These are phyloP conservation scores for Berberis vulgaris DNA, from an alignment of 164 flowering plant species.

Conservation along the genomic window DNA sequence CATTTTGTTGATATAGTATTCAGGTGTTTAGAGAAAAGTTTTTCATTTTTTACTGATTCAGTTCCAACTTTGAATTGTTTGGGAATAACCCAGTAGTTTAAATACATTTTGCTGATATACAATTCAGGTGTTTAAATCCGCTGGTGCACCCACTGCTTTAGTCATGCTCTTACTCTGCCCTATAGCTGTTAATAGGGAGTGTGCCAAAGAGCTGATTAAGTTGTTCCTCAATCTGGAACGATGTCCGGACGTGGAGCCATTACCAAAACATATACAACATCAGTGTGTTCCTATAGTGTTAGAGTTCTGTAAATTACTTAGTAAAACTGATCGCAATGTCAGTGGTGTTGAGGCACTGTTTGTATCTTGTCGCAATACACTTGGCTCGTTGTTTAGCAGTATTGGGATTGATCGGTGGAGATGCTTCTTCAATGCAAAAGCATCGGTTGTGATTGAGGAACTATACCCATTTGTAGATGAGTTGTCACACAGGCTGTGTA, in stretches of 20 bases:
- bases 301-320: constrained; percentile 63
- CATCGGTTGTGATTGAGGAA: constrained; percentile 27
- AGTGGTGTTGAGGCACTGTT: neutral
- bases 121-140: constrained; percentile 41
- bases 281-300: constrained; percentile 45
- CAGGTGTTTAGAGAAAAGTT: too few relatives aligned
- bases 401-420: constrained; percentile 15
- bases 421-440: constrained; percentile 12
- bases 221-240: constrained; percentile 17
- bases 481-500: constrained; percentile 33
- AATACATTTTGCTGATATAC: too few relatives aligned
- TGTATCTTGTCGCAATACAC: constrained; percentile 31
- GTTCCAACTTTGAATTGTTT: constrained; percentile 26
- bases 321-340: neutral
- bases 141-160: constrained; percentile 48
- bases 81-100: too few relatives aligned
- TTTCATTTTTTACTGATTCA: constrained; percentile 4
- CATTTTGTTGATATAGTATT: too few relatives aligned
- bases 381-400: constrained; percentile 49
- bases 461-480: constrained; percentile 63
- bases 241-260: constrained; percentile 6
- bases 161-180: constrained; percentile 58
- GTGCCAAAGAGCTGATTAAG: constrained; percentile 43
- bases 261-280: constrained; percentile 20
- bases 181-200: constrained; percentile 23